Conservation (phyloP, 2,329 filamentous ascomycete genomes). For the Ophiobolus disseminans region DNA sequence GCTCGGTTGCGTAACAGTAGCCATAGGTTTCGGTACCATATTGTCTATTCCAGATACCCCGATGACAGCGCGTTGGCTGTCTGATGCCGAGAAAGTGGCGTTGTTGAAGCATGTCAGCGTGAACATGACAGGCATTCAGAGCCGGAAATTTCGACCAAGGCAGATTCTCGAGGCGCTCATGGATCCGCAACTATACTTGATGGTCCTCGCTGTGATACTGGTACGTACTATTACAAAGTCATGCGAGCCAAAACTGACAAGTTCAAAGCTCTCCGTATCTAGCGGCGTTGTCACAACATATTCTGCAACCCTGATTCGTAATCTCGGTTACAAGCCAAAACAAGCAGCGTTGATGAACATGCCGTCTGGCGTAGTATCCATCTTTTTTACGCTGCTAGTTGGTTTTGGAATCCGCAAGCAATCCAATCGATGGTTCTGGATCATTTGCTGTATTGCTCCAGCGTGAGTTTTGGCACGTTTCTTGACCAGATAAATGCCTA, state of each 20-base stretch:
- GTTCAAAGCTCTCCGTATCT: slow-evolving; percentile 14
- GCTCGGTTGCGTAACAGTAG: slow-evolving; percentile 19
- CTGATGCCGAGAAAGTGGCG: slow-evolving; percentile 43
- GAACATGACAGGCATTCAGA: slow-evolving; percentile 76
- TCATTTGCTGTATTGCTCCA: slow-evolving; percentile 36
- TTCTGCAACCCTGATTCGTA: slow-evolving; percentile 28
- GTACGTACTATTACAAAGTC: neutral
- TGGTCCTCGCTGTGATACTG: slow-evolving; percentile 17
- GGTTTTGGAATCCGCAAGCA: slow-evolving; percentile 19
- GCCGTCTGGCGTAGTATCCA: slow-evolving; percentile 24
- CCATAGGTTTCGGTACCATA: slow-evolving; percentile 32
- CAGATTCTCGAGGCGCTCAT: slow-evolving; percentile 65
- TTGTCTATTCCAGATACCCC: slow-evolving; percentile 50
- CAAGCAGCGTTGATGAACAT: slow-evolving; percentile 29
- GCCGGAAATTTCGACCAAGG: slow-evolving; percentile 67
- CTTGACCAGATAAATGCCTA: neutral
- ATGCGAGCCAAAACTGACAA: neutral
- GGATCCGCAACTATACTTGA: slow-evolving; percentile 62
- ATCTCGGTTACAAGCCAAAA: slow-evolving; percentile 22
- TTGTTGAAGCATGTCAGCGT: slow-evolving; percentile 72
- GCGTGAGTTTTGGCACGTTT: neutral
- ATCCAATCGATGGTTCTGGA: slow-evolving; percentile 21
- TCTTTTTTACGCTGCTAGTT: slow-evolving; percentile 21
- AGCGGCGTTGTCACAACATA: slow-evolving; percentile 28
- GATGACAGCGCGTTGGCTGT: slow-evolving; percentile 50